phyloP scores from a whole-genome alignment of 2,329 filamentous ascomycete species.

The Teratosphaeria nubilosa region DNA sequence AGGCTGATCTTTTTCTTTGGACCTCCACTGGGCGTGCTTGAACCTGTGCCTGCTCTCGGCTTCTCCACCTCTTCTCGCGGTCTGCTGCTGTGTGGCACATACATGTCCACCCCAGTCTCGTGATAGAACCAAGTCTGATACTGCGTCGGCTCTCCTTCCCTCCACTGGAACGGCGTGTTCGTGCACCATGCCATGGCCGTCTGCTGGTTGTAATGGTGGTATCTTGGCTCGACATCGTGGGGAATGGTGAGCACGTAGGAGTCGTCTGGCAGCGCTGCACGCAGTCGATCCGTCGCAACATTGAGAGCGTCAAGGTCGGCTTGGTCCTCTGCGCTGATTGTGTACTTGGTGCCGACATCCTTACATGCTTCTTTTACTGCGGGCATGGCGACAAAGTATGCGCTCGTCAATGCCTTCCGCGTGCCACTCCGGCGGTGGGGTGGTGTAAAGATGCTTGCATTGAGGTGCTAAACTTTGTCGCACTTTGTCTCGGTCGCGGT shows the following conservation, averaged over 20 bases:
- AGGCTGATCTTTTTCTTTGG: constrained; percentile 54
- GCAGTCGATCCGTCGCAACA: constrained; percentile 33
- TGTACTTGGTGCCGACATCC: background rate
- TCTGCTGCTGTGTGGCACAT: constrained; percentile 17
- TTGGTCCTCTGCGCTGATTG: constrained; percentile 15
- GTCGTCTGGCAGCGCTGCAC: constrained; percentile 29
- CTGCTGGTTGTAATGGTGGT: constrained; percentile 32
- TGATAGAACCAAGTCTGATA: constrained; percentile 54
- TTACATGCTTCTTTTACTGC: background rate
- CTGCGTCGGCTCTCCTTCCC: constrained; percentile 48
- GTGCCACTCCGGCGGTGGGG: background rate
- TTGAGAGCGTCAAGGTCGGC: constrained; percentile 32
- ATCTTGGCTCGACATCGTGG: constrained; percentile 31
- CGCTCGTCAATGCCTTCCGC: background rate
- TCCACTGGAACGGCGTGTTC: constrained; percentile 42
- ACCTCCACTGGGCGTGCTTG: constrained; percentile 31
- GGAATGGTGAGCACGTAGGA: constrained; percentile 41
- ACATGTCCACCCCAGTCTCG: constrained; percentile 36
- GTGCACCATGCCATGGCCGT: constrained; percentile 32
- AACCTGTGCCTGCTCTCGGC: constrained; percentile 25
- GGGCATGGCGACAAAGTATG: background rate
- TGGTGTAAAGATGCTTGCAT: background rate
- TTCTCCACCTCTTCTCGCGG: constrained; percentile 20
- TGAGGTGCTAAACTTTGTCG: background rate
- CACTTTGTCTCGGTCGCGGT: background rate